Percentiles rank a stretch among this genome's conserved stretches.
phyloP scores from a whole-genome alignment of 2,329 filamentous ascomycete species.

The Colletotrichum limetticola region DNA sequence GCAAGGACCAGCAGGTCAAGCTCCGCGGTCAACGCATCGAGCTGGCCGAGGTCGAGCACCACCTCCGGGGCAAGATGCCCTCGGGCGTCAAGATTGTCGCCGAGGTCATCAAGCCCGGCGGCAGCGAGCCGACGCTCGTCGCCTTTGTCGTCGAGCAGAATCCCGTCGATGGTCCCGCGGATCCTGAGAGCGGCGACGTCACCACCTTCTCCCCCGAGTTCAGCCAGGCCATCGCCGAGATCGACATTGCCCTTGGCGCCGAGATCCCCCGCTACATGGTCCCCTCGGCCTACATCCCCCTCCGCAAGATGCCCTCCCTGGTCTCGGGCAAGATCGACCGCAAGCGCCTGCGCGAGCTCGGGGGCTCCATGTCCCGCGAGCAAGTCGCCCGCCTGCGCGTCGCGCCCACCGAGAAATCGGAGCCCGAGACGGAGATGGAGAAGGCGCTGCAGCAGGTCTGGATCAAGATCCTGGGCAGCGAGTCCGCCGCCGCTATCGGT shows the following conservation, averaged over 20 bases:
- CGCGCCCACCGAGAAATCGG: conserved; percentile 44
- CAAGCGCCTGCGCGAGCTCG: conserved; percentile 59
- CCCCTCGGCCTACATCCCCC: conserved; percentile 57
- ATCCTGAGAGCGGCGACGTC: conserved; percentile 32
- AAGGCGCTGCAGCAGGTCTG: conserved; percentile 50
- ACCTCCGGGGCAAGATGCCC: conserved; percentile 57
- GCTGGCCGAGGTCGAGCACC: conserved; percentile 63
- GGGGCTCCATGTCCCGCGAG: conserved; percentile 52
- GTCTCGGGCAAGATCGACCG: conserved; percentile 62
- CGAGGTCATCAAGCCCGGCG: conserved; percentile 60
- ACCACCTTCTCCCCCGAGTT: conserved; percentile 47
- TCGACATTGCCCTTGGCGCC: conserved; percentile 46
- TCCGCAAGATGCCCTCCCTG: conserved; percentile 56
- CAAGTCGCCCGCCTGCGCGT: conserved; percentile 50
- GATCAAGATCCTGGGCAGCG: conserved; percentile 49
- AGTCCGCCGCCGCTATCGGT: conserved; percentile 45
- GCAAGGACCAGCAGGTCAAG: conserved; percentile 77
- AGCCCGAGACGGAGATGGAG: conserved; percentile 51
- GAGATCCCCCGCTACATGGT: conserved; percentile 59
- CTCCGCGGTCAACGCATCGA: conserved; percentile 74
- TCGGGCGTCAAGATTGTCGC: conserved; percentile 54
- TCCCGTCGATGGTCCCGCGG: conserved; percentile 37
- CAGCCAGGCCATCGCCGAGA: conserved; percentile 41
- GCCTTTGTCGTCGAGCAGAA: conserved; percentile 54
- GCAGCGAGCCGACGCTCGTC: conserved; percentile 56